These are phyloP conservation scores for Aurifilum marmelostoma DNA, from an alignment of 2,329 filamentous ascomycete genomes.

Conservation along the genomic window DNA sequence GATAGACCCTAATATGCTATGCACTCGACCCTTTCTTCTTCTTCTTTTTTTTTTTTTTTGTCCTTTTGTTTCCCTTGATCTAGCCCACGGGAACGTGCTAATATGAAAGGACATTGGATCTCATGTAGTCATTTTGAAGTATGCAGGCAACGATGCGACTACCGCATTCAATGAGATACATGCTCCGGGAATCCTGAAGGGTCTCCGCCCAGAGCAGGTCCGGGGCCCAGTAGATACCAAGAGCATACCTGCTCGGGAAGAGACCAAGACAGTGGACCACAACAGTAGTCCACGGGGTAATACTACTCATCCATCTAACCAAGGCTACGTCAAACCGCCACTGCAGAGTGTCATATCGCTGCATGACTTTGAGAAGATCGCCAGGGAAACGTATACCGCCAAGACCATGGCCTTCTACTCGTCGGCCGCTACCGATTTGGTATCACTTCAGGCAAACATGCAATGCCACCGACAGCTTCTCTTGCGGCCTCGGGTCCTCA, in stretches of 20 bases:
- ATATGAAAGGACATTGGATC: no score
- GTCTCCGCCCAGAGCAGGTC: constrained; percentile 27
- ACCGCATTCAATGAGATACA: constrained; percentile 56
- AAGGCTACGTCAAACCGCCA: constrained; percentile 47
- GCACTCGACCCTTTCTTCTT: not conserved
- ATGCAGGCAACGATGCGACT: constrained; percentile 54
- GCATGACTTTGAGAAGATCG: constrained; percentile 52
- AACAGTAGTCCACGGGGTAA: not conserved
- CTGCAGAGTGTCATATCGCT: constrained; percentile 41
- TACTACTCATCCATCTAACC: not conserved
- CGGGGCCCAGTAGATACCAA: not conserved
- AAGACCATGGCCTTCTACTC: constrained; percentile 61
- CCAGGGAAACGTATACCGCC: constrained; percentile 46
- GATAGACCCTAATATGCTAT: no score
- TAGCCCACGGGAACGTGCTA: no score
- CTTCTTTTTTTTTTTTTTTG: no score
- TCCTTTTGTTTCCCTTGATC: no score
- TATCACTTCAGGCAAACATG: constrained; percentile 54
- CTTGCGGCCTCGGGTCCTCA: constrained; percentile 55
- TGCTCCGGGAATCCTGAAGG: constrained; percentile 44
- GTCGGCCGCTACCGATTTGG: constrained; percentile 55
- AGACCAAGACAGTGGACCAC: constrained; percentile 35
- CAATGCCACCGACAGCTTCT: constrained; percentile 52
- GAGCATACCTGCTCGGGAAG: not conserved
- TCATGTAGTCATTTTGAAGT: not conserved